Conservation (phyloP, 495 filamentous ascomycete species). For the Tuber magnatum region DNA sequence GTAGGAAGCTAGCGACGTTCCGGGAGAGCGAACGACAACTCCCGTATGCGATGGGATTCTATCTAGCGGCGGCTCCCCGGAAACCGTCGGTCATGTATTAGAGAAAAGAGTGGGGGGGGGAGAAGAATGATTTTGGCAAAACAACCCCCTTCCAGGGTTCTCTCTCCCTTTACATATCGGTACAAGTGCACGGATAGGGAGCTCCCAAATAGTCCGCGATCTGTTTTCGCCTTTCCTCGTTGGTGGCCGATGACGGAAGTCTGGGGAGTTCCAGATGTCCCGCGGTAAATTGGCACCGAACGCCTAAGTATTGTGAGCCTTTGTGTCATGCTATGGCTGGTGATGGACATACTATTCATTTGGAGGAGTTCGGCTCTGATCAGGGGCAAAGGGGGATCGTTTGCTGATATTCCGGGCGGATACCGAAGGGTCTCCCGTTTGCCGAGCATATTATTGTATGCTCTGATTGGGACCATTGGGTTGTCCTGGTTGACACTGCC, state of each 20-base stretch:
- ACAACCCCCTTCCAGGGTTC: not conserved
- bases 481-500: not conserved
- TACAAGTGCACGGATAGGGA: not conserved
- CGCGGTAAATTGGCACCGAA: not conserved
- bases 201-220: conserved; percentile 16
- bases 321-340: not conserved
- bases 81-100: not conserved
- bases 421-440: not conserved
- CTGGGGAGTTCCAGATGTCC: not conserved
- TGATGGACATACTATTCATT: not conserved
- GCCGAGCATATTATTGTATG: not conserved
- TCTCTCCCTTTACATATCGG: too few relatives aligned
- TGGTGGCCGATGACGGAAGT: not conserved
- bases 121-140: not conserved
- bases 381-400: not conserved
- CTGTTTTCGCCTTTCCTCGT: conserved; percentile 3
- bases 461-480: not conserved
- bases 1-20: not conserved
- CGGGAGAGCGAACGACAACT: not conserved
- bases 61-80: not conserved
- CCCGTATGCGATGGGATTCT: not conserved
- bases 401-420: not conserved
- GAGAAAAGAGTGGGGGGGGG: not conserved
- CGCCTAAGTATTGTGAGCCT: not conserved
- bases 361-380: not conserved